A percentile compares a stretch with the other conserved stretches of the same genome.
Evolutionary conservation across 164 flowering plant genomes (phyloP).

Genomic region (Tinospora cordifolia): DNA sequence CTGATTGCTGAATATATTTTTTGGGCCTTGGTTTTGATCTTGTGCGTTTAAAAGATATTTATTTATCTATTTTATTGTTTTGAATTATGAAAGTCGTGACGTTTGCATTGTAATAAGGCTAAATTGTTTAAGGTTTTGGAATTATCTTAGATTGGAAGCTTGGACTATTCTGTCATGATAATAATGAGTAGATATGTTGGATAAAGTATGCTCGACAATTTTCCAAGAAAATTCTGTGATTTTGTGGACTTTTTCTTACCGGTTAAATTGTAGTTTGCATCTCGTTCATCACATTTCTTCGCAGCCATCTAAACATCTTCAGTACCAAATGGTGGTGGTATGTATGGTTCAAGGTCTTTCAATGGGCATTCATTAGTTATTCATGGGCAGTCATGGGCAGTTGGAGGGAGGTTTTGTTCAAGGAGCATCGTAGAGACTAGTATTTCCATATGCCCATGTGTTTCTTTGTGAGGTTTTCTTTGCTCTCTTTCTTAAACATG

Average conservation of each 20-base stretch:
- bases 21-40: too few relatives aligned
- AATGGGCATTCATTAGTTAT: not conserved
- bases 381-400: not conserved
- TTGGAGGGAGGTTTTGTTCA: not conserved
- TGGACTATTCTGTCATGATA: not conserved
- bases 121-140: too few relatives aligned
- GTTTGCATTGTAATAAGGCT: not conserved
- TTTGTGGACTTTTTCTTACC: too few relatives aligned
- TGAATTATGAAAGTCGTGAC: not conserved
- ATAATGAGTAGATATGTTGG: not conserved
- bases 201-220: not conserved
- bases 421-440: not conserved
- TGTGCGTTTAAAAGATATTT: not conserved
- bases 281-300: too few relatives aligned
- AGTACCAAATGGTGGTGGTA: too few relatives aligned
- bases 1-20: too few relatives aligned
- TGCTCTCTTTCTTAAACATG: not conserved
- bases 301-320: too few relatives aligned
- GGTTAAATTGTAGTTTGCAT: too few relatives aligned
- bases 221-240: not conserved
- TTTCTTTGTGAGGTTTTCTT: not conserved
- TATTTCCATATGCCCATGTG: not conserved
- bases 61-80: not conserved
- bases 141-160: too few relatives aligned
- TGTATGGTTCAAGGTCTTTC: not conserved